A percentile compares a stretch with the other conserved stretches of the same genome.
Evolutionary conservation across 768 basidiomycete genomes (phyloP).

Genomic region (Scleroderma citrinum): DNA sequence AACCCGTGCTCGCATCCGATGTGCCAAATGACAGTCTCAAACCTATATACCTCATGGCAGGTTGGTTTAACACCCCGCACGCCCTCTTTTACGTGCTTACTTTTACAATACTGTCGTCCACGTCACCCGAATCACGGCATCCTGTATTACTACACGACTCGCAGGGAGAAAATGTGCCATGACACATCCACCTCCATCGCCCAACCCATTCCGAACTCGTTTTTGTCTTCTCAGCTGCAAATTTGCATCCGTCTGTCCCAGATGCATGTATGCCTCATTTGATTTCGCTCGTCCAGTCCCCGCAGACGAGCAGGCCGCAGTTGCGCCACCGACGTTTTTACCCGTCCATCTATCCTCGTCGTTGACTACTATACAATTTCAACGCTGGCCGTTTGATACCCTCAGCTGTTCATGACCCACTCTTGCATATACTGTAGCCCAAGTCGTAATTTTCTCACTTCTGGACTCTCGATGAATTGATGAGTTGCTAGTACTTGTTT

Average conservation of each 20-base stretch:
- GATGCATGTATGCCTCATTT: no score
- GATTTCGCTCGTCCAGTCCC: no score
- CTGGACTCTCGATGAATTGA: neutral
- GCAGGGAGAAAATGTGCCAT: neutral
- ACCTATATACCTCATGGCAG: neutral
- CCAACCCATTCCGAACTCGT: neutral
- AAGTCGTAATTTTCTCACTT: neutral
- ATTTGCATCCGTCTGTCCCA: no score
- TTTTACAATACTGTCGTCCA: no score
- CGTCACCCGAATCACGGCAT: neutral
- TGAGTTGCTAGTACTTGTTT: neutral
- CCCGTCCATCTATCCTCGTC: neutral
- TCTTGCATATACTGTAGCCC: neutral
- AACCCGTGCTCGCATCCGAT: neutral
- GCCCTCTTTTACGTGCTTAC: no score
- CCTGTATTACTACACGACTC: neutral
- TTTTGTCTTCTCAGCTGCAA: neutral
- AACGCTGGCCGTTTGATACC: constrained; percentile 28
- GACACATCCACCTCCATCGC: no score
- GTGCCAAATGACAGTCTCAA: neutral
- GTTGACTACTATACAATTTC: constrained; percentile 8
- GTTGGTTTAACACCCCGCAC: neutral
- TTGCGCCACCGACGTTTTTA: neutral
- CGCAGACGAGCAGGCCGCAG: neutral
- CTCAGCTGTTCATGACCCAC: neutral